Conservation (phyloP, 1,139 yeast species). For the Suhomyces atakaporum region DNA sequence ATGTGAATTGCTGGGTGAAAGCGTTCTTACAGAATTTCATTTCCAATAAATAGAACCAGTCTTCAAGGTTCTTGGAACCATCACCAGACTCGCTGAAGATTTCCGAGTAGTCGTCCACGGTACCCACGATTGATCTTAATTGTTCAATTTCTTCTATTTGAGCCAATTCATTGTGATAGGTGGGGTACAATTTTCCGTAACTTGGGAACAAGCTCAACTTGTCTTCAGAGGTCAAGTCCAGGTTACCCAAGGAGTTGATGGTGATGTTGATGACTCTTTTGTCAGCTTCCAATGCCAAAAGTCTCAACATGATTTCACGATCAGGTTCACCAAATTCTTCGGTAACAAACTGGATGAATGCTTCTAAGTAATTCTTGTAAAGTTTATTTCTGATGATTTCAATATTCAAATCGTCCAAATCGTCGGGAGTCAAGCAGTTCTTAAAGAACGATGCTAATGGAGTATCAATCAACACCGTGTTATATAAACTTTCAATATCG, state of each 20-base stretch:
- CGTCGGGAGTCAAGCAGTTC: conserved; percentile 88
- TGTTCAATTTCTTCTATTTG: conserved; percentile 85
- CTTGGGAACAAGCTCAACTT: conserved; percentile 72
- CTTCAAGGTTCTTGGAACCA: conserved; percentile 70
- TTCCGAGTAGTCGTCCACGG: conserved; percentile 71
- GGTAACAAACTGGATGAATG: conserved; percentile 68
- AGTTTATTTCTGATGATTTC: conserved; percentile 91
- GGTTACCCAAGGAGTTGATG: conserved; percentile 77
- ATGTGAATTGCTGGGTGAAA: conserved; percentile 93
- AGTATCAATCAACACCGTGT: conserved; percentile 93
- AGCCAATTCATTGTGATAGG: conserved; percentile 69
- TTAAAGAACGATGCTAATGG: conserved; percentile 97
- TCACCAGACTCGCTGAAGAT: conserved; percentile 63
- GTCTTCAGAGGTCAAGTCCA: conserved; percentile 73
- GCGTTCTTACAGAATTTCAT: conserved; percentile 92
- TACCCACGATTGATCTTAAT: conserved; percentile 69
- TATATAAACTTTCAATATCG: conserved; percentile 87
- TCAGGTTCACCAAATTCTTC: conserved; percentile 72
- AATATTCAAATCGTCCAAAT: conserved; percentile 91
- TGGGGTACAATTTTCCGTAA: conserved; percentile 79
- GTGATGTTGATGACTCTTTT: conserved; percentile 91
- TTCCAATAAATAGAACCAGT: conserved; percentile 88
- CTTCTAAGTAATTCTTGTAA: conserved; percentile 90
- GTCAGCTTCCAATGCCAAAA: conserved; percentile 91
- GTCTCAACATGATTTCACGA: conserved; percentile 71